phyloP scores from a whole-genome alignment of 2,329 filamentous ascomycete genomes.

The Thelonectria rubi region DNA sequence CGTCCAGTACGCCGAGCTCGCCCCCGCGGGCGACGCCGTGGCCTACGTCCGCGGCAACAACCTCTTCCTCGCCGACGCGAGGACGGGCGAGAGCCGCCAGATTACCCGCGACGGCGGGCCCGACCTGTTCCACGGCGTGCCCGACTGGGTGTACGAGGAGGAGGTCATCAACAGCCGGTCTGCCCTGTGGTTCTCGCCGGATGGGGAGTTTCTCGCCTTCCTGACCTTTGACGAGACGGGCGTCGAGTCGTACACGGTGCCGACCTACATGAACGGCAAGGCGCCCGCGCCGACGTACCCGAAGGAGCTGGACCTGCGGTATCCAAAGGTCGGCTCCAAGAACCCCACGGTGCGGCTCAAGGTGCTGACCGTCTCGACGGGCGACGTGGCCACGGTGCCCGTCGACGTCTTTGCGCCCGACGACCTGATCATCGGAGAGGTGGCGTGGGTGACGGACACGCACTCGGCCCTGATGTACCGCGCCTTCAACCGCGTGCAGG shows the following conservation, averaged over 20 bases:
- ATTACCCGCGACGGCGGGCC: constrained; percentile 68
- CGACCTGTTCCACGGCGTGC: constrained; percentile 70
- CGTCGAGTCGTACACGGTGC: constrained; percentile 71
- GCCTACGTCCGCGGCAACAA: constrained; percentile 75
- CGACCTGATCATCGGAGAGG: constrained; percentile 72
- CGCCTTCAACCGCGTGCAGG: constrained; percentile 74
- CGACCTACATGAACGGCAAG: constrained; percentile 71
- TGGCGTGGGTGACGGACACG: constrained; percentile 71
- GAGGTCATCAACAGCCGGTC: constrained; percentile 72
- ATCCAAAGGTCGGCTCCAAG: constrained; percentile 74
- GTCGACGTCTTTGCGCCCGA: constrained; percentile 67
- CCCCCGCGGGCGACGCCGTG: constrained; percentile 65
- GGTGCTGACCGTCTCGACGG: constrained; percentile 61
- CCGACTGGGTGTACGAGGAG: constrained; percentile 85
- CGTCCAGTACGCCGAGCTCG: constrained; percentile 73
- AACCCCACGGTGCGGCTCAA: constrained; percentile 72
- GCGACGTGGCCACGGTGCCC: constrained; percentile 55
- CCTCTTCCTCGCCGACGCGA: constrained; percentile 58
- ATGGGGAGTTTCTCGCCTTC: constrained; percentile 87
- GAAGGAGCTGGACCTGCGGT: constrained; percentile 68
- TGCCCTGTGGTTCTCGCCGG: constrained; percentile 91
- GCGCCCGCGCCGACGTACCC: constrained; percentile 69
- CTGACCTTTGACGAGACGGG: constrained; percentile 85
- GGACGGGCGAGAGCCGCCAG: constrained; percentile 61
- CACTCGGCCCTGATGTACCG: constrained; percentile 71